phyloP scores from a whole-genome alignment of 805 yeast species.

The Saccharomyces paradoxus region DNA sequence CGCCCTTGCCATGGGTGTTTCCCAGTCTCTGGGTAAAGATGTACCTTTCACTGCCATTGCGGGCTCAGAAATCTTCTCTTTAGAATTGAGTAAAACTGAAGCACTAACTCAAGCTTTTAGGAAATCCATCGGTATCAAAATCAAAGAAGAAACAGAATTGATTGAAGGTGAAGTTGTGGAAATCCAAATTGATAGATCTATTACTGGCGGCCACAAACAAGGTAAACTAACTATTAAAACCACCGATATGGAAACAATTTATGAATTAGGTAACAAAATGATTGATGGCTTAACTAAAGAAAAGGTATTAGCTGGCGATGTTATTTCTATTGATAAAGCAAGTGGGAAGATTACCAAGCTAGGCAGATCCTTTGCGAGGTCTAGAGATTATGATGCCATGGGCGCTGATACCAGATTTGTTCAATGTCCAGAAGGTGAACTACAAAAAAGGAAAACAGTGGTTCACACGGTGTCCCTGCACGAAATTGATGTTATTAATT shows the following conservation, averaged over 20 bases:
- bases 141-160: constrained; percentile 93
- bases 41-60: constrained; percentile 95
- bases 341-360: constrained; percentile 88
- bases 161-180: constrained; percentile 99
- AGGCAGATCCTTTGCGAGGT: constrained; percentile 92
- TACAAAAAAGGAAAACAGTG: constrained; percentile 89
- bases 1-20: constrained; percentile 91
- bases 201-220: constrained; percentile 96
- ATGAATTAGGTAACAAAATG: constrained; percentile 91
- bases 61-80: constrained; percentile 86
- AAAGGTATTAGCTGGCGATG: constrained; percentile 95
- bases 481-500: constrained; percentile 95
- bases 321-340: constrained; percentile 89
- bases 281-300: constrained; percentile 90
- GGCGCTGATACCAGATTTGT: constrained; percentile 97
- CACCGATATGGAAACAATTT: constrained; percentile 97
- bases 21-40: constrained; percentile 55
- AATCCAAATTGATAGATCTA: constrained; percentile 84
- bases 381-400: constrained; percentile 97
- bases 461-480: constrained; percentile 97
- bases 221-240: constrained; percentile 95
- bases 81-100: constrained; percentile 91
- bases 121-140: constrained; percentile 88
- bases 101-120: constrained; percentile 94
- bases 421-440: constrained; percentile 97